phyloP scores from a whole-genome alignment of 2,329 filamentous ascomycete species.

The Penicillium expansum region DNA sequence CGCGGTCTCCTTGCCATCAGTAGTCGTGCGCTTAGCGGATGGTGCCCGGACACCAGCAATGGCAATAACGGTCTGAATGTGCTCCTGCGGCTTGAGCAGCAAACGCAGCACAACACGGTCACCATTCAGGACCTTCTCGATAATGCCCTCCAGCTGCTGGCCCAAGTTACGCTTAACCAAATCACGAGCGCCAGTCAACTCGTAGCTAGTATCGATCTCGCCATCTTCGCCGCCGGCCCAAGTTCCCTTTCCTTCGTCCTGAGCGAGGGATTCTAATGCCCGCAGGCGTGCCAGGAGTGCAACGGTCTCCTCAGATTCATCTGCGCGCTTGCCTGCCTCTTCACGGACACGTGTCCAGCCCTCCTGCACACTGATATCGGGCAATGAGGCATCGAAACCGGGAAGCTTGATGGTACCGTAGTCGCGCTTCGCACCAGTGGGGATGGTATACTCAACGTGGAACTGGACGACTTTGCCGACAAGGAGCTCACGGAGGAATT shows the following conservation, averaged over 20 bases:
- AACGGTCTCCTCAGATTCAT: slow-evolving; percentile 73
- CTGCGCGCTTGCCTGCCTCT: slow-evolving; percentile 80
- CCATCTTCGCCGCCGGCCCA: slow-evolving; percentile 66
- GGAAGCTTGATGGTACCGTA: slow-evolving; percentile 79
- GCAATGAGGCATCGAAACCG: slow-evolving; percentile 66
- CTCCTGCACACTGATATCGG: slow-evolving; percentile 78
- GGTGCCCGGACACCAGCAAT: slow-evolving; percentile 87
- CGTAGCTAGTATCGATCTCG: slow-evolving; percentile 74
- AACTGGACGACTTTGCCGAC: slow-evolving; percentile 88
- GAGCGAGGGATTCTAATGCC: slow-evolving; percentile 72
- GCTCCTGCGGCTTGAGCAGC: slow-evolving; percentile 74
- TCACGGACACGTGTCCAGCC: slow-evolving; percentile 94
- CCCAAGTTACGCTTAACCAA: slow-evolving; percentile 84
- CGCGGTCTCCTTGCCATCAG: slow-evolving; percentile 75
- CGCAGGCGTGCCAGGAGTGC: slow-evolving; percentile 75
- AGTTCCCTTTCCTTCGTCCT: slow-evolving; percentile 73
- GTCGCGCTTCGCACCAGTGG: slow-evolving; percentile 73
- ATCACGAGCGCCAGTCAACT: slow-evolving; percentile 69
- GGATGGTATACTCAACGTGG: slow-evolving; percentile 81
- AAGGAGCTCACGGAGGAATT: slow-evolving; percentile 78
- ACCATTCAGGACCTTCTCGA: slow-evolving; percentile 88
- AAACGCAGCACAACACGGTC: slow-evolving; percentile 86
- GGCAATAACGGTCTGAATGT: slow-evolving; percentile 83
- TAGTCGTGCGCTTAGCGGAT: slow-evolving; percentile 80
- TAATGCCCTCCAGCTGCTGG: slow-evolving; percentile 75